Evolutionary conservation across 352 stramenopile species (phyloP).

Genomic region (Globisporangium ultimum): DNA sequence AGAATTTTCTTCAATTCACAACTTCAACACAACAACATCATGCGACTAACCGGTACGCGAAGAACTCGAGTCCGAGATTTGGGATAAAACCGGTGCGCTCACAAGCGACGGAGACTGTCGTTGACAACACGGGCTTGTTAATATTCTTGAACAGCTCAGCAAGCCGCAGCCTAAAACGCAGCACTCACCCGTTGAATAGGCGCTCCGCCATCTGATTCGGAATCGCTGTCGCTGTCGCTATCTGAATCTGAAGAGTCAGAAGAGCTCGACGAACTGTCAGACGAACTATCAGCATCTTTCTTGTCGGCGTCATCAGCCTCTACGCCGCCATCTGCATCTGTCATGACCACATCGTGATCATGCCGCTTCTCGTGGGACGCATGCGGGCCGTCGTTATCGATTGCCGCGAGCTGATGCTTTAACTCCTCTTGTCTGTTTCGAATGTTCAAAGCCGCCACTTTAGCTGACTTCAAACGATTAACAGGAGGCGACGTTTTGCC

Average conservation of each 20-base stretch:
- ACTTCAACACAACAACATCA: constrained; percentile 1
- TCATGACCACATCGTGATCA: constrained; percentile 53
- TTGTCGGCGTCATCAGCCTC: constrained; percentile 30
- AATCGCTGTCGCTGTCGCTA: constrained; percentile 84
- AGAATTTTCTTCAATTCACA: constrained; percentile 1
- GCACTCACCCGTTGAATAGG: constrained; percentile 84
- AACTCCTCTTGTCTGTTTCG: constrained; percentile 67
- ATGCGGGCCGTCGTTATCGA: constrained; percentile 41
- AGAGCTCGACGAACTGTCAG: constrained; percentile 73
- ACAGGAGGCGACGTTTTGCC: constrained; percentile 44
- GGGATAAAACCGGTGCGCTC: constrained; percentile 48
- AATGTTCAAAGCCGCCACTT: constrained; percentile 80
- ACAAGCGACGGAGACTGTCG: constrained; percentile 54
- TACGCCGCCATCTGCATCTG: constrained; percentile 26
- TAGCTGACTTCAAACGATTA: constrained; percentile 78
- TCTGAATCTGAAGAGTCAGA: constrained; percentile 82
- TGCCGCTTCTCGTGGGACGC: constrained; percentile 20
- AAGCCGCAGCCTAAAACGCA: constrained; percentile 34
- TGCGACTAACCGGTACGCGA: constrained; percentile 37
- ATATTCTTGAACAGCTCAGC: constrained; percentile 19
- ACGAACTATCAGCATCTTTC: constrained; percentile 35
- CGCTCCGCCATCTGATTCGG: constrained; percentile 61
- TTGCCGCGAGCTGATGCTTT: constrained; percentile 73
- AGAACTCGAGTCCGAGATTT: constrained; percentile 33
- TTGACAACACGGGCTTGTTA: constrained; percentile 18